Conservation (phyloP, 257 asterid species). For the Rhazya stricta region DNA sequence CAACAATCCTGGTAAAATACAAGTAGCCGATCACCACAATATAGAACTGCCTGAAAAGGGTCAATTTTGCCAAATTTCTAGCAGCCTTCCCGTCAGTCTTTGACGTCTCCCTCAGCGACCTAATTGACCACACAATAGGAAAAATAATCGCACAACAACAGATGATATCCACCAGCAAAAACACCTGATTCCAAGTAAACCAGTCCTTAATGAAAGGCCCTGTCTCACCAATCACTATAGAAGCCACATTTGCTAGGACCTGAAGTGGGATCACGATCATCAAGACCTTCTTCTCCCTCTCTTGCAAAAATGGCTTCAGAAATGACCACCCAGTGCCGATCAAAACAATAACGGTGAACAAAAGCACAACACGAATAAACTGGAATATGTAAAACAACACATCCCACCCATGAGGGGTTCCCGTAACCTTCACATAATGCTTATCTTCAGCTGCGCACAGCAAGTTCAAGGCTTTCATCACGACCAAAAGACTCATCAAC, state of each 20-base stretch:
- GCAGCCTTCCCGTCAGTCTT: slow-evolving; percentile 99
- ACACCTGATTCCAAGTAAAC: slow-evolving; percentile 94
- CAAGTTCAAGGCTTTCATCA: slow-evolving; percentile 81
- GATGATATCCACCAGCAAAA: slow-evolving; percentile 79
- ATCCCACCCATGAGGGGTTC: slow-evolving; percentile 99
- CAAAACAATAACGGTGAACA: slow-evolving; percentile 79
- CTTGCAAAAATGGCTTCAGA: slow-evolving; percentile 86
- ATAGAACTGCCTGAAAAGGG: slow-evolving; percentile 92
- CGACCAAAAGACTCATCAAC: slow-evolving; percentile 68
- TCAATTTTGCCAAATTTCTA: slow-evolving; percentile 75
- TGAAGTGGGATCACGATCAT: slow-evolving; percentile 96
- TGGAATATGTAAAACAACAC: slow-evolving; percentile 90
- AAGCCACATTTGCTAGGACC: slow-evolving; percentile 86
- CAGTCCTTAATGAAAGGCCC: slow-evolving; percentile 95
- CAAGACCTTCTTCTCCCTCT: slow-evolving; percentile 91
- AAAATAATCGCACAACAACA: slow-evolving; percentile 92
- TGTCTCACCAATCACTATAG: slow-evolving; percentile 88
- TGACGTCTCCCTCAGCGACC: slow-evolving; percentile 93
- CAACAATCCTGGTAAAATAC: slow-evolving; percentile 92
- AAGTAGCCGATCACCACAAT: slow-evolving; percentile 92
- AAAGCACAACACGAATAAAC: slow-evolving; percentile 72
- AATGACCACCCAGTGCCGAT: slow-evolving; percentile 96
- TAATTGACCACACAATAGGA: slow-evolving; percentile 94
- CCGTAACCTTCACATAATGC: slow-evolving; percentile 89
- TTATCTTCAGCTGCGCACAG: slow-evolving; percentile 90